phyloP scores from a whole-genome alignment of 192 early-diverging fungal species.

The Umbelopsis isabellina region DNA sequence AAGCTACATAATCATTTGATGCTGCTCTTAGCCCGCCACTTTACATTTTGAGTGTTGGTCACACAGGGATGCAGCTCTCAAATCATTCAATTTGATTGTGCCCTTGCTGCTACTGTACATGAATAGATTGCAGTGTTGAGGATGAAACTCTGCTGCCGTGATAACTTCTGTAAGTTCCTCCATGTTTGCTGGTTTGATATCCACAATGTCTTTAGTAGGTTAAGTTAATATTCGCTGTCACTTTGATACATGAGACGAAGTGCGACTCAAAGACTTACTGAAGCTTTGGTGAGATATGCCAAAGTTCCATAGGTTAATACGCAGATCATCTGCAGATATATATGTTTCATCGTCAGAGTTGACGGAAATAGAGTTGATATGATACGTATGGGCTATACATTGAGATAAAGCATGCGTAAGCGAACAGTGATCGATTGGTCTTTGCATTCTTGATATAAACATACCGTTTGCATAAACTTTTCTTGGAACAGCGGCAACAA shows the following conservation, averaged over 20 bases:
- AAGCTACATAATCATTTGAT: background rate
- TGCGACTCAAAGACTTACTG: constrained; percentile 42
- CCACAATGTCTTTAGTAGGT: constrained; percentile 85
- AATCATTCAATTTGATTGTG: constrained; percentile 96
- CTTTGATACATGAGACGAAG: too few relatives aligned
- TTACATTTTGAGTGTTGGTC: constrained; percentile 92
- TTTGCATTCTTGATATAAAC: background rate
- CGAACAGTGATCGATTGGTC: background rate
- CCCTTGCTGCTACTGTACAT: constrained; percentile 99
- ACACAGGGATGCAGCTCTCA: constrained; percentile 94
- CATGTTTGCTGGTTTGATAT: constrained; percentile 99
- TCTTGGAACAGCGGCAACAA: constrained; percentile 84
- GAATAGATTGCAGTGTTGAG: constrained; percentile 93
- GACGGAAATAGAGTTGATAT: constrained; percentile 94
- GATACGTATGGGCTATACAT: constrained; percentile 82
- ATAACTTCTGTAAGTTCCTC: constrained; percentile 99
- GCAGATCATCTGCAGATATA: constrained; percentile 88
- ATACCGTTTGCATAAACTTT: constrained; percentile 82
- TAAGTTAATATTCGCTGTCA: background rate
- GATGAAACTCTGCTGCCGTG: constrained; percentile 98
- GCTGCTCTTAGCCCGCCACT: background rate
- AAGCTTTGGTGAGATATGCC: constrained; percentile 90
- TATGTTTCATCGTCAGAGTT: constrained; percentile 93
- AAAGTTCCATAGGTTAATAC: constrained; percentile 94
- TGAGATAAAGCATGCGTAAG: background rate